These are phyloP conservation scores for Phyllosticta citriasiana DNA, from an alignment of 2,329 filamentous ascomycete species.

Conservation along the genomic window DNA sequence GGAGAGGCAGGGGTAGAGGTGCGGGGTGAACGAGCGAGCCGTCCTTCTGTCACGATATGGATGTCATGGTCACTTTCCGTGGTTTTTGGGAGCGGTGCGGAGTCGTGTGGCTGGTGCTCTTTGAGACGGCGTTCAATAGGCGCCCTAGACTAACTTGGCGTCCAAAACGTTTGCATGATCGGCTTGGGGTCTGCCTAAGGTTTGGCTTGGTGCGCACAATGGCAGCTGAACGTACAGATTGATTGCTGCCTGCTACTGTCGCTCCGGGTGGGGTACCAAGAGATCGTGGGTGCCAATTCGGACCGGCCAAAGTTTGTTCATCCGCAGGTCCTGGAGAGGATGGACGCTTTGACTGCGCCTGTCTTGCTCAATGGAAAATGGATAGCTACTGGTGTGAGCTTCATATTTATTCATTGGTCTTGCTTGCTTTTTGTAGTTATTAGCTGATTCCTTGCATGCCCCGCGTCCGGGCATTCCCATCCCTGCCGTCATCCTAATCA, in stretches of 20 bases:
- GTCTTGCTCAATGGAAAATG: background rate
- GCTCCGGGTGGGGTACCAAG: background rate
- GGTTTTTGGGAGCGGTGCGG: background rate
- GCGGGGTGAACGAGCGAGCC: background rate
- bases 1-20: constrained; percentile 2
- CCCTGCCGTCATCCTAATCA: background rate
- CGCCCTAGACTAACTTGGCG: background rate
- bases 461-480: background rate
- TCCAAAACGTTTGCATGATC: background rate
- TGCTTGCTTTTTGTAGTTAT: background rate
- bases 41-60: background rate
- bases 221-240: background rate
- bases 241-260: background rate
- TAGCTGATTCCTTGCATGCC: background rate
- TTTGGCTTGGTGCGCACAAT: background rate
- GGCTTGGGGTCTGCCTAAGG: background rate
- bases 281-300: background rate
- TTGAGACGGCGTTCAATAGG: background rate
- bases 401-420: background rate
- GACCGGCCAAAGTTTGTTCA: background rate
- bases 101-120: background rate
- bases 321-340: background rate
- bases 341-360: too few species aligned
- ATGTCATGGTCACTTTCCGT: background rate
- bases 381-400: background rate